Evolutionary conservation across 805 yeast species (phyloP), one percentile per base, ranked within the genome.

Genomic region (Pichia cabralensis): DNA sequence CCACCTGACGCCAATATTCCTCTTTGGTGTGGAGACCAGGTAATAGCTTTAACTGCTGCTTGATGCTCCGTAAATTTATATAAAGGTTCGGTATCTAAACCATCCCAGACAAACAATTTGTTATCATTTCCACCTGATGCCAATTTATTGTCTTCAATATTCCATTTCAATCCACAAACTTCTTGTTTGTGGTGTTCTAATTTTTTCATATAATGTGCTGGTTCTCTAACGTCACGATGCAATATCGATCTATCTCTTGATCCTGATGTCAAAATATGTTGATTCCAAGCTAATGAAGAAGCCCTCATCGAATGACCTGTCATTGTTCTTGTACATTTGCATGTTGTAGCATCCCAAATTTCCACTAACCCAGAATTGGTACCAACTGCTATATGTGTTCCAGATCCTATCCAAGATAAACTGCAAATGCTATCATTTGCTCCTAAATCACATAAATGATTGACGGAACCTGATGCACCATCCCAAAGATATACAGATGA

Each of bases 91-190:
- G 69, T 54, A 34, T 69, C 70, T 29, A 76, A 55, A 1, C 92
- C 95, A 52, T 85, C 95, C 92, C 96, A 92, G 9, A 92, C 80
- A 44, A 72, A 69, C 17, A 92, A 65, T 48, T 73, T 73, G 54
- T 92, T 92, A 58, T 92, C 98, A 53, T 92, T 92, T 29, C 96
- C 95, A 18, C 98, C 98, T 18, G 92, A 78, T 0, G 96, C 98
- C 31, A 92, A 66, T 53, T 83, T 86, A 54, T 89, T 86, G 46
- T 83, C 94, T 36, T 84, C 94, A 5, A 74, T 68, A 49, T 88
- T 88, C 98, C 98, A 92, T 52, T 77, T 77, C 45, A 92, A 67
- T 3, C 98, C 98, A 61, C 98, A 92, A 28, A 92, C 94, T 57
- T 92, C 98, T 59, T 92, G 97, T 36, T 76, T 74, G 57, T 92